Evolutionary conservation across 345 rosid species (phyloP), one percentile per base, ranked within the genome.

Genomic region (Arabis hirsuta): DNA sequence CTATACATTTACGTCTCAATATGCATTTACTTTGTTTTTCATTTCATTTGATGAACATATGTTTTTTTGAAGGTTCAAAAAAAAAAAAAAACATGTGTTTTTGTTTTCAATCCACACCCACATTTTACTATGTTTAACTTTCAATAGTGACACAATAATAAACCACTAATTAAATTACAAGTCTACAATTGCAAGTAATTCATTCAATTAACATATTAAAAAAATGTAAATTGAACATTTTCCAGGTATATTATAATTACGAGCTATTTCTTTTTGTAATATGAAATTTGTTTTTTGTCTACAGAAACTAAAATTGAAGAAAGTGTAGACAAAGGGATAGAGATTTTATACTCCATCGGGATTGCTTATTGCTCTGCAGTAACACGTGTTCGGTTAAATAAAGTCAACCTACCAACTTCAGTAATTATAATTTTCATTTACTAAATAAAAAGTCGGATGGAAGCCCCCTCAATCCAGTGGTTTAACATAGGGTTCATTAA

Each of bases 331-430:
- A 38, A 61, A 12, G 27, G 16, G 14, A 51, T 56, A 39, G 27
- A 73, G 53, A 73, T 41, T 74, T 51, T 58, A 51, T 74, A 42
- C 73, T 41, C 62, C 68, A 48, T 74, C 67, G 78, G 73, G 68
- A 67, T 74, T 67, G 78, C 68, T 59, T 52, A 59, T 59, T n/a
- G 50, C 9, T 47, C 48, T 74, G 72, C 78, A 65, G 55, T 51
- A 43, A 74, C 73, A 74, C 55, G 62, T 67, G 68, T 22, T 60
- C 16, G 36, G 50, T 67, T 42, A 59, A 59, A 29, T 32, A 66
- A 50, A 42, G 61, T 60, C 68, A 67, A 59, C 31, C 14, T 8
- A n/a, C 36, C 41, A 36, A 2, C 38, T 19, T 9, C 65, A 38
- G 72, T 65, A 73, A 66, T 39, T 14, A 55, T 54, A 48, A 44